phyloP scores from a whole-genome alignment of 805 yeast genomes.

The Blastobotrys parvus region DNA sequence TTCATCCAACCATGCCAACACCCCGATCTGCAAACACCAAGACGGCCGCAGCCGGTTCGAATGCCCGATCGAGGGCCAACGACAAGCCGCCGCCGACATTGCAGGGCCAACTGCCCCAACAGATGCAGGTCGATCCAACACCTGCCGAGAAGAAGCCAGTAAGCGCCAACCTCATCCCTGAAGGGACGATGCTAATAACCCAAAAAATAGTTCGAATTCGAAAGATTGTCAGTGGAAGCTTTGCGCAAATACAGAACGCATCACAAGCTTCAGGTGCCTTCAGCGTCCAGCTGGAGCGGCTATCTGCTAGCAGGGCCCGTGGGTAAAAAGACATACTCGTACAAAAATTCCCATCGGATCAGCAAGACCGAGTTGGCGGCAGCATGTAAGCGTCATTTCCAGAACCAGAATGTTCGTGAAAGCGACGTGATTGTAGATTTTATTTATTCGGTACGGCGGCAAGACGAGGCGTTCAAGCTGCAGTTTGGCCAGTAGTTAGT shows the following conservation, averaged over 20 bases:
- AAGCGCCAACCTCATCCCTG: background rate
- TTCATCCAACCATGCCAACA: too few relatives aligned
- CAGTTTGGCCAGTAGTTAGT: slow-evolving; percentile 11
- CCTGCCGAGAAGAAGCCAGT: background rate
- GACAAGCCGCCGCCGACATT: too few relatives aligned
- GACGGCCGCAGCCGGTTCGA: too few relatives aligned
- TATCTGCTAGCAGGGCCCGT: slow-evolving; percentile 59
- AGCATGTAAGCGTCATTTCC: slow-evolving; percentile 61
- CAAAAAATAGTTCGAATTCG: slow-evolving; percentile 46
- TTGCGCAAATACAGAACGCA: slow-evolving; percentile 61
- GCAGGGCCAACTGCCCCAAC: too few relatives aligned
- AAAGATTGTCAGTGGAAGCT: slow-evolving; percentile 49
- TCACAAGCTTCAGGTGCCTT: slow-evolving; percentile 46
- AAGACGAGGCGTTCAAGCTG: slow-evolving; percentile 33
- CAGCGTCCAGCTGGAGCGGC: slow-evolving; percentile 60
- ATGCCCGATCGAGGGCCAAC: too few relatives aligned
- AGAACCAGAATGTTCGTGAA: slow-evolving; percentile 54
- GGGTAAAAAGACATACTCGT: slow-evolving; percentile 59
- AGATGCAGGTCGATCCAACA: too few relatives aligned
- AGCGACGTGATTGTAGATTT: slow-evolving; percentile 83
- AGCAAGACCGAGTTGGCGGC: slow-evolving; percentile 52
- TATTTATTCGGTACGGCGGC: slow-evolving; percentile 74
- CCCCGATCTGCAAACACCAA: too few relatives aligned
- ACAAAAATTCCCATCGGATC: slow-evolving; percentile 35
- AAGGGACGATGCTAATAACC: background rate